Evolutionary conservation across 1,284 basidiomycete species (phyloP).

Genomic region (Cystobasidiaceae sp.): DNA sequence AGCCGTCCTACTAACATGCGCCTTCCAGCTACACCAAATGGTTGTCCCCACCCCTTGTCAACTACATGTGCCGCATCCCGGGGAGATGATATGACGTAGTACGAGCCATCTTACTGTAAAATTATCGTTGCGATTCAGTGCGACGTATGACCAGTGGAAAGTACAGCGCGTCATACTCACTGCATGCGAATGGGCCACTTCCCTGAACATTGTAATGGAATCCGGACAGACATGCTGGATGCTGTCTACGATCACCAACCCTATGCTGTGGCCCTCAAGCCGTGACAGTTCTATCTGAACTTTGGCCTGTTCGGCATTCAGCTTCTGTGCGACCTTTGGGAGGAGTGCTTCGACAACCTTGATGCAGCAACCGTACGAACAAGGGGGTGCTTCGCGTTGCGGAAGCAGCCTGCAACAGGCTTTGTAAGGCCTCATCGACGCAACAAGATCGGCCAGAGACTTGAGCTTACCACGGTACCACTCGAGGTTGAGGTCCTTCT

Average conservation of each 20-base stretch:
- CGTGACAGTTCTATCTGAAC: not conserved
- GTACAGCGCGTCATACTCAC: not conserved
- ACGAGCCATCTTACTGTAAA: constrained; percentile 19
- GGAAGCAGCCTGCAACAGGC: constrained; percentile 1
- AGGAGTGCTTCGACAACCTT: not conserved
- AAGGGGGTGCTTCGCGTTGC: constrained; percentile 8
- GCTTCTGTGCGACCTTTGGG: not conserved
- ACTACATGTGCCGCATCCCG: not conserved
- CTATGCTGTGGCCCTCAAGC: not conserved
- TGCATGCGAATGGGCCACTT: constrained; percentile 14
- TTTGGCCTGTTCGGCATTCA: not conserved
- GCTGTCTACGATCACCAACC: not conserved
- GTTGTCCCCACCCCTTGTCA: constrained; percentile 11
- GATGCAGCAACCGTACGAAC: not conserved
- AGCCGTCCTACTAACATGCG: not conserved
- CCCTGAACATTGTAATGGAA: not conserved
- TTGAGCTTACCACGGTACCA: constrained; percentile 4
- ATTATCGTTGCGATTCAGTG: not conserved
- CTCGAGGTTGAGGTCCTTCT: not conserved
- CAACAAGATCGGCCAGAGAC: not conserved
- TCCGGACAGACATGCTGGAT: not conserved
- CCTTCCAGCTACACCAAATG: not conserved
- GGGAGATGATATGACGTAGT: constrained; percentile 9
- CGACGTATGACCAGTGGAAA: not conserved
- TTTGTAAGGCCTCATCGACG: not conserved